Conservation (phyloP, 192 early-diverging fungal species). For the Coemansia interrupta region DNA sequence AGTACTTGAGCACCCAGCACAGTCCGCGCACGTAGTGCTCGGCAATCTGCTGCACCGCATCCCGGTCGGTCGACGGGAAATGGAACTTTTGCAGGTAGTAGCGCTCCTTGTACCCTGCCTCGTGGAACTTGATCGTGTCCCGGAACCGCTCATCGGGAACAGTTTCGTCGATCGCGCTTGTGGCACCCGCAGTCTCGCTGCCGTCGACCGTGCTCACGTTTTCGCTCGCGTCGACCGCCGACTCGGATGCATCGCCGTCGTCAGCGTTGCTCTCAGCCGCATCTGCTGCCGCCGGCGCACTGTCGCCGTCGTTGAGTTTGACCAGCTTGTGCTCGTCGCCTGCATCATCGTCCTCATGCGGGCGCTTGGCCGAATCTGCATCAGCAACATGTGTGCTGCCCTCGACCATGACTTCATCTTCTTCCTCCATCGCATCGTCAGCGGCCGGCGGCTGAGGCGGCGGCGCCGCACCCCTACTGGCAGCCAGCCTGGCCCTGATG, state of each 20-base stretch:
- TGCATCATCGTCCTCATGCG: constrained; percentile 52
- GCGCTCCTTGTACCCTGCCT: constrained; percentile 69
- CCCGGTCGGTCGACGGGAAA: constrained; percentile 58
- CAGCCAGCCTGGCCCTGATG: constrained; percentile 60
- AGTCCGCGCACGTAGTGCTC: constrained; percentile 89
- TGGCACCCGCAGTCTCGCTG: constrained; percentile 45
- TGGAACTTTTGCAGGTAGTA: constrained; percentile 71
- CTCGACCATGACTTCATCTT: constrained; percentile 22
- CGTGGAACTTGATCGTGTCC: constrained; percentile 67
- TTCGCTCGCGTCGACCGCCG: constrained; percentile 15
- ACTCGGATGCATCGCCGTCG: constrained; percentile 11
- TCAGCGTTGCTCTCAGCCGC: background rate
- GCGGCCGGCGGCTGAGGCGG: background rate
- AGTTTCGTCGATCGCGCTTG: background rate
- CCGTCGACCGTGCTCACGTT: constrained; percentile 45
- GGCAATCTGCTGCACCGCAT: constrained; percentile 56
- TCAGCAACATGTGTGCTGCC: constrained; percentile 14
- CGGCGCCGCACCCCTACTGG: background rate
- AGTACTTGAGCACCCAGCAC: constrained; percentile 95
- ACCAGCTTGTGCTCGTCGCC: constrained; percentile 26
- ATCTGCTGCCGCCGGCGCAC: background rate
- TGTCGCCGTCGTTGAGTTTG: constrained; percentile 1
- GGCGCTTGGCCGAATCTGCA: constrained; percentile 42
- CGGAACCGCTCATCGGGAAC: constrained; percentile 11
- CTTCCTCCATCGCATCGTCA: constrained; percentile 1